These are phyloP conservation scores for Solanum paucissectum DNA, from an alignment of 257 asterid genomes.

Conservation along the genomic window DNA sequence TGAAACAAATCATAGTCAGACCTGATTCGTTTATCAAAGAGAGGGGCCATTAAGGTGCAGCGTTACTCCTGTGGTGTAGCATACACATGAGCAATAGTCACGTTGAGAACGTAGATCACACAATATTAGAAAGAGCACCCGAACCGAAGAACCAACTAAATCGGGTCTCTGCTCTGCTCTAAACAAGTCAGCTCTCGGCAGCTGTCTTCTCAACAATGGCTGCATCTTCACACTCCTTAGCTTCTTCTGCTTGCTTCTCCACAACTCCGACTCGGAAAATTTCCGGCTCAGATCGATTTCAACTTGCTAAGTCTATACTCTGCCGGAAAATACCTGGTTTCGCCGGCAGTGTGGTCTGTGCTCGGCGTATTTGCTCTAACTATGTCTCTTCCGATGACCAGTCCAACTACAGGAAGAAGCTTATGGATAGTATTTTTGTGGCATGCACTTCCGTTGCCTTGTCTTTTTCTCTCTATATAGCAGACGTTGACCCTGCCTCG, in stretches of 20 bases:
- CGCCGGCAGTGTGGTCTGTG: conserved; percentile 7
- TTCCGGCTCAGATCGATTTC: not conserved
- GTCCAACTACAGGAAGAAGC: conserved; percentile 24
- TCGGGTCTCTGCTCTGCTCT: not conserved
- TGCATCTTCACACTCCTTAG: conserved; percentile 19
- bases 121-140: not conserved
- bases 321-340: not conserved
- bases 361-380: conserved; percentile 15
- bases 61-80: not conserved
- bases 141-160: not conserved
- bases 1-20: not conserved
- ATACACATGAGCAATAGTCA: not conserved
- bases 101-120: not conserved
- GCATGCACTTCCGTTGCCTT: conserved; percentile 75
- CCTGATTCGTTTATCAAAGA: not conserved
- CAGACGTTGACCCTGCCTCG: conserved; percentile 62
- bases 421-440: conserved; percentile 51
- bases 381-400: conserved; percentile 16
- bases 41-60: not conserved
- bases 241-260: conserved; percentile 14
- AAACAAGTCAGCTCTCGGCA: not conserved
- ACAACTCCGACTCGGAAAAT: not conserved
- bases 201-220: not conserved
- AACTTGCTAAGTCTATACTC: conserved; percentile 4
- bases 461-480: conserved; percentile 49